Conservation (phyloP, 2,329 filamentous ascomycete genomes). For the Cadophora sp. region DNA sequence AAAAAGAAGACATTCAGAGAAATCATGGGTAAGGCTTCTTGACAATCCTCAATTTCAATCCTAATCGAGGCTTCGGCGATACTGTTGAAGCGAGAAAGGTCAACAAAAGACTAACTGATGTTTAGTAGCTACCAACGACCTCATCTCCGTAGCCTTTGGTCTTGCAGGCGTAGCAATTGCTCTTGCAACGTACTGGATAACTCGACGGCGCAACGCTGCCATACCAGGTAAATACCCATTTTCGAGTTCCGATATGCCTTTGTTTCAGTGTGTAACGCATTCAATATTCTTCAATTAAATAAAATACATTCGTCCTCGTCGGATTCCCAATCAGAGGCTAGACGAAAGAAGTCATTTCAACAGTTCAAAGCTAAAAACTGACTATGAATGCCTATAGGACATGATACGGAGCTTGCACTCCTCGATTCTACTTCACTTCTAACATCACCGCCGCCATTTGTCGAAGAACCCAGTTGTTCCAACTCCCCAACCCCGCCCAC, state of each 20-base stretch:
- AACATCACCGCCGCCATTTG: not conserved
- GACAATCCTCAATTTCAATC: not conserved
- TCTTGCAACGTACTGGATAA: slow-evolving; percentile 10
- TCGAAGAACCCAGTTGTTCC: not conserved
- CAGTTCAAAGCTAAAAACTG: not conserved
- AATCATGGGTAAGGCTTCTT: too few relatives aligned
- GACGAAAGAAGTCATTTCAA: not conserved
- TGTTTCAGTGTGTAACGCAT: not conserved
- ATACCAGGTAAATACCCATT: not conserved
- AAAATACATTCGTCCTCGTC: too few relatives aligned
- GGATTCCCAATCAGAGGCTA: too few relatives aligned
- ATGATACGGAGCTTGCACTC: slow-evolving; percentile 4
- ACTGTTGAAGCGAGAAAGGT: too few relatives aligned
- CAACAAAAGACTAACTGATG: too few relatives aligned
- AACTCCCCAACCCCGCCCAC: not conserved
- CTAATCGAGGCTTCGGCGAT: too few relatives aligned
- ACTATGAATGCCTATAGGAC: not conserved
- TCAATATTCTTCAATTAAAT: not conserved
- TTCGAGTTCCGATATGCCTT: not conserved
- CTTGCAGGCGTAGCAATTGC: slow-evolving; percentile 3
- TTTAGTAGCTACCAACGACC: not conserved
- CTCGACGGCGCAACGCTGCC: not conserved
- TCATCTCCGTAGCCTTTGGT: slow-evolving; percentile 8
- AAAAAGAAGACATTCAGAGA: too few relatives aligned
- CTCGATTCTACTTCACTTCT: not conserved